These are phyloP conservation scores for Ehretia macrophylla DNA, from an alignment of 257 asterid genomes.

Conservation along the genomic window DNA sequence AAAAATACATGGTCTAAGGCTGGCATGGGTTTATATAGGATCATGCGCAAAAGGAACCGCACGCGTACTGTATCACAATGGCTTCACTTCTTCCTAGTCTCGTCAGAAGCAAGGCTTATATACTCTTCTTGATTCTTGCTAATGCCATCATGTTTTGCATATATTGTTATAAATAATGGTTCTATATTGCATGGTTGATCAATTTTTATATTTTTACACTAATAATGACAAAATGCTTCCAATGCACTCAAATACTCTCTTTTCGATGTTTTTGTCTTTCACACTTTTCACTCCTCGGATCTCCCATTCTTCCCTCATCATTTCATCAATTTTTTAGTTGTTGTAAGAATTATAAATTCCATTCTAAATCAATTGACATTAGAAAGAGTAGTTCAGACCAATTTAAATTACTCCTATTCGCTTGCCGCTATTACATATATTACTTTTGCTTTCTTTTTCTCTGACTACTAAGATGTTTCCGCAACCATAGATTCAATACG, in stretches of 20 bases:
- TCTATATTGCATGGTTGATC: neutral
- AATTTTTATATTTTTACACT: neutral
- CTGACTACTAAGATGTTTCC: too few relatives aligned
- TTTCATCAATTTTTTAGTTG: conserved; percentile 5
- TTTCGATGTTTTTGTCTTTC: conserved; percentile 47
- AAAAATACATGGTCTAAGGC: conserved; percentile 1
- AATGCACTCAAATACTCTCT: conserved; percentile 35
- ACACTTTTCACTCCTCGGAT: conserved; percentile 41
- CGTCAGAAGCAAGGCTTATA: neutral
- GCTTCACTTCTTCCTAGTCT: conserved; percentile 16
- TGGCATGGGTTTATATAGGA: conserved; percentile 40
- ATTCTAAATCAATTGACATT: too few relatives aligned
- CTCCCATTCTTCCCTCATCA: conserved; percentile 28
- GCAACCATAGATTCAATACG: too few relatives aligned
- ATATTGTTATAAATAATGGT: neutral
- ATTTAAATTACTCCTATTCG: too few relatives aligned
- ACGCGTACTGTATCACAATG: conserved; percentile 45
- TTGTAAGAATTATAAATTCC: too few relatives aligned
- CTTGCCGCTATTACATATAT: too few relatives aligned
- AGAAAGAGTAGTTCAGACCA: too few relatives aligned
- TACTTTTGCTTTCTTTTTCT: too few relatives aligned
- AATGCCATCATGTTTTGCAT: conserved; percentile 11
- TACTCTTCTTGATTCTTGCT: conserved; percentile 8
- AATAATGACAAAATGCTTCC: conserved; percentile 28
- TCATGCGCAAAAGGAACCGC: conserved; percentile 53